Base-by-base conservation (phyloP, 1,284 basidiomycete species). In the Heterobasidion occidentale region DNA sequence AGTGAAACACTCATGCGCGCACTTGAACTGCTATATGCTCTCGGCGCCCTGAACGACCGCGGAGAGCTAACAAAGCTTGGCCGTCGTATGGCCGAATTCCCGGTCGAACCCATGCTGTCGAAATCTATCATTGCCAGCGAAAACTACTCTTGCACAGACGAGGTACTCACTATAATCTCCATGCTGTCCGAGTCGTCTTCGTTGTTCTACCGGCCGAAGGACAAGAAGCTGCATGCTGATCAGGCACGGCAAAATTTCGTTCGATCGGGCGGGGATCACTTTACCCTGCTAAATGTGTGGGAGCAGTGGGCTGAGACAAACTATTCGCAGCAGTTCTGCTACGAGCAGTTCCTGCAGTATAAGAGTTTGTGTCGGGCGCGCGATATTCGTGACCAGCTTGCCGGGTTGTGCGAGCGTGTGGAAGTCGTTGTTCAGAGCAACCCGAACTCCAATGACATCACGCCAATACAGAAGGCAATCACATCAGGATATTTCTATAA, bases 291-390 rank as follows among this genome's bases (percentile, higher is more conserved):
- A 46, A 98, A 98, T 68, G 93, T 98, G 7, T 99, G 94, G 90
- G 92, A 98, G 68, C 94, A 98, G 68, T 99, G 96, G 95, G 92
- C 92, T 33, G 95, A 99, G 65, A 92, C 92, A 44, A 93, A 92
- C 66, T 99, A 95, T 70, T 94, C 91, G 33, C 92, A 94, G 65
- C 92, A 94, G 67, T 92, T 92, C 71, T 95, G 92, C 66, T 94
- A 94, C 68, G 94, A 98, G 68, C 94, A 99, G 67, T 99, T 96
- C 73, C 74, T 99, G 54, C 97, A 99, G 72, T 95, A 92, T 79
- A 99, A 99, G 79, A 94, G 90, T 60, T 74, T 99, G 12, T 89
- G 86, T 62, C 82, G 97, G 27, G 96, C 97, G 0, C 86, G 97
- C 50, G 97, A 99, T 71, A 96, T 99, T 62, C 82, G 89, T 34